Evolutionary conservation across 202 grass and related monocot genomes (phyloP), one percentile per base, ranked within the genome.

Genomic region (Carex arenaria): DNA sequence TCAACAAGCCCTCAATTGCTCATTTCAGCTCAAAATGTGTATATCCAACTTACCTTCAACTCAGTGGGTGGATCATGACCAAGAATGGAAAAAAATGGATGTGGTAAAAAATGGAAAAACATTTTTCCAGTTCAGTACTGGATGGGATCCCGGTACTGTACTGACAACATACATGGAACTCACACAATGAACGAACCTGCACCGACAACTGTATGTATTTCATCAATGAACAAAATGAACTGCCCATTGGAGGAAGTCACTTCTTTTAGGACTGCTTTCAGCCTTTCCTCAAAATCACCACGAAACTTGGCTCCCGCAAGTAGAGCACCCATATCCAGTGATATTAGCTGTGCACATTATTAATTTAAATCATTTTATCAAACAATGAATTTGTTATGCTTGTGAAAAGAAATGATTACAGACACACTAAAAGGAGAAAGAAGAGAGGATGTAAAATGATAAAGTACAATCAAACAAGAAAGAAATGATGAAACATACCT

Each of bases 191-290:
- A 78, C 73, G 0, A 26, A 97, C 92, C 95, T 94, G 95, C 95
- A 88, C 95, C 92, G 61, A 97, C 95, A 60, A 97, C 90, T 67
- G 94, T 97, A 76, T 97, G 94, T 31, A 97, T 94, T 88, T 97
- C 94, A 83, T 97, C 94, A 77, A 97, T 97, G 86, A 97, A 97
- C 64, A 94, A 87, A 87, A 97, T 94, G 75, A 93, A 94, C 82
- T 94, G 94, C 43, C 94, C 95, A 87, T 97, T 97, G 70, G 90
- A 97, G 53, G 92, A 85, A 87, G 92, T 91, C 65, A 97, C 87
- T 89, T 97, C 95, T 83, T 97, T 97, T 55, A 97, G 82, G 83
- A 97, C 95, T 82, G 94, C 90, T 87, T 97, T 97, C 60, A 97
- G 76, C 75, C 92, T 91, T 85, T 94, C 94, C 86, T 97, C 94